Conservation (phyloP, 176 grass and related monocot genomes). For the Microstegium vimineum region DNA sequence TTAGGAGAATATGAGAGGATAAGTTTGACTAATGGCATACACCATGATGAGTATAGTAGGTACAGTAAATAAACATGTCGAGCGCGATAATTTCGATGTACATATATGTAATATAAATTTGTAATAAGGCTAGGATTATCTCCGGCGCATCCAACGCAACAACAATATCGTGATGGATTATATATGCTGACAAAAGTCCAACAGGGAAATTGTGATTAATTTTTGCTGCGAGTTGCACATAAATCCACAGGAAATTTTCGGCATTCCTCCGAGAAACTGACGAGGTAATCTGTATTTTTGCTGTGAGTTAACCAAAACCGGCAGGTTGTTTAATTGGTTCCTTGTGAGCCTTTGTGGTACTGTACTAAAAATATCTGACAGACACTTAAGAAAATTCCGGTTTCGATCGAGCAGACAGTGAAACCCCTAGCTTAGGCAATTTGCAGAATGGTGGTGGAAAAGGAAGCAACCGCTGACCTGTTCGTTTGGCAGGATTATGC, state of each 20-base stretch:
- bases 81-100: background rate
- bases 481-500: no score
- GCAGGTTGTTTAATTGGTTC: background rate
- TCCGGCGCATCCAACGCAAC: no score
- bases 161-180: background rate
- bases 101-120: no score
- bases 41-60: no score
- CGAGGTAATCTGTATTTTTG: background rate
- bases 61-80: background rate
- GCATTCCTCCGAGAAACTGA: background rate
- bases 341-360: background rate
- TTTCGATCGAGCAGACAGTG: no score
- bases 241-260: background rate
- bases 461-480: no score
- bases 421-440: no score
- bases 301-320: background rate
- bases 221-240: background rate
- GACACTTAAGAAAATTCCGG: no score
- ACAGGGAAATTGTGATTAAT: background rate
- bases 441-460: no score
- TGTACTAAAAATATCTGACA: no score
- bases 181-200: background rate
- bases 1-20: background rate
- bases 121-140: no score
- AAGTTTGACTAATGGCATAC: no score